Conservation (phyloP, 495 filamentous ascomycete species). For the Cairneyella variabilis region DNA sequence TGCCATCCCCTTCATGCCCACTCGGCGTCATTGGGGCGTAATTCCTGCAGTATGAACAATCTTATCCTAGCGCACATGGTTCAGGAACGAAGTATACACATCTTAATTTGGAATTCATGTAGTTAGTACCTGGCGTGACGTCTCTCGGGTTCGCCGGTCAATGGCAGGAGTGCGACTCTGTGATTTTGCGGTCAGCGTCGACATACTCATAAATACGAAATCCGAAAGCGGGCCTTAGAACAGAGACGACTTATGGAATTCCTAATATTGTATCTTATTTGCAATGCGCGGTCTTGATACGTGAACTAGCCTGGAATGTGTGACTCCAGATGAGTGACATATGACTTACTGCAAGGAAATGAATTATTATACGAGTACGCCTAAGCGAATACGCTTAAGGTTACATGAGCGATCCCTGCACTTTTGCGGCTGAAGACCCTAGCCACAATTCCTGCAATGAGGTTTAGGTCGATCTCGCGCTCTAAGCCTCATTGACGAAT, state of each 20-base stretch:
- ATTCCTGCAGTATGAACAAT: not conserved
- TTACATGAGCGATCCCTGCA: not conserved
- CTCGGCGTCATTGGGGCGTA: not conserved
- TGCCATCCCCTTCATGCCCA: not conserved
- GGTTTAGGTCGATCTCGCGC: not conserved
- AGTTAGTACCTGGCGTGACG: not conserved
- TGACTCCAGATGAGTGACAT: not conserved
- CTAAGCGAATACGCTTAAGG: not conserved
- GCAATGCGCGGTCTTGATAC: not conserved
- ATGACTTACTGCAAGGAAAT: not conserved
- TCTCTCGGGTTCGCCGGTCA: not conserved
- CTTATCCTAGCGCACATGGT: not conserved
- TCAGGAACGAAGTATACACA: not conserved
- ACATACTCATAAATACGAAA: not conserved
- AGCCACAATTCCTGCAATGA: not conserved
- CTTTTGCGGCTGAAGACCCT: not conserved
- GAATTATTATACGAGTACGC: not conserved
- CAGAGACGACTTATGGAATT: not conserved
- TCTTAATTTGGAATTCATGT: not conserved
- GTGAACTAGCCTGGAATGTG: not conserved
- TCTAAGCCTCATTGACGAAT: not conserved
- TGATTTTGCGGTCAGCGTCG: not conserved
- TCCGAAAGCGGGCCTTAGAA: not conserved
- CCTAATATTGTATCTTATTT: not conserved
- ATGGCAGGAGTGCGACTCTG: not conserved